Base-by-base conservation (phyloP, 345 rosid genomes). In the Acer yangbiense region DNA sequence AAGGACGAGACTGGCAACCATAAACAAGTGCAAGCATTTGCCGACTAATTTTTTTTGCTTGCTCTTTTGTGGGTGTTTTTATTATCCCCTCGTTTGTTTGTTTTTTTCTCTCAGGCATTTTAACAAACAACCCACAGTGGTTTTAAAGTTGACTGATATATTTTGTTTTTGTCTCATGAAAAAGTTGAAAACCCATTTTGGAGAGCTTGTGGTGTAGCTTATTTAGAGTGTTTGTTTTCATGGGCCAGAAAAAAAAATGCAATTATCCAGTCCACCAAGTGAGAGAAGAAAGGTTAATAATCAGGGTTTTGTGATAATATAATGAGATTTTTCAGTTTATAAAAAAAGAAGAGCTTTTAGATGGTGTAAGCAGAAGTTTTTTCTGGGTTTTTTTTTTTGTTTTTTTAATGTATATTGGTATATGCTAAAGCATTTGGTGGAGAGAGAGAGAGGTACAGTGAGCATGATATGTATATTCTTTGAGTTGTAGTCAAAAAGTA, bases 1-100 rank as follows among this genome's bases (percentile, higher is more conserved):
- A 81, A 80, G 84, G 63, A 50, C 52, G 90, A 43, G 90, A 83
- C 85, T 77, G 72, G 81, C 88, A 81, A 65, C 79, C 84, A 77
- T 81, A 75, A 84, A 78, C 58, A 32, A 70, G 71, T 48, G 68
- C 63, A 75, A 68, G 25, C 71, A 43, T 50, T 69, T 78, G 85
- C 85, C 83, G 77, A 76, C 81, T 60, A 58, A 58, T 11, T 20
- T 68, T 48, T 8, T 50, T 52, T 55, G 20, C 21, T 75, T 65
- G 21, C 23, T 50, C 61, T 57, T 18, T 16, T 65, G 76, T 65
- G 10, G 32, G 41, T 69, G 64, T 72, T 72, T 52, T 61, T 65
- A 65, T 55, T 35, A 54, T 66, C 72, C 54, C 48, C 58, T 50
- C 13, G 65, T 62, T 67, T 58, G 64, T 60, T n/a, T 57, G 9